Conservation (phyloP, 352 stramenopile genomes). For the Plasmopara halstedii region DNA sequence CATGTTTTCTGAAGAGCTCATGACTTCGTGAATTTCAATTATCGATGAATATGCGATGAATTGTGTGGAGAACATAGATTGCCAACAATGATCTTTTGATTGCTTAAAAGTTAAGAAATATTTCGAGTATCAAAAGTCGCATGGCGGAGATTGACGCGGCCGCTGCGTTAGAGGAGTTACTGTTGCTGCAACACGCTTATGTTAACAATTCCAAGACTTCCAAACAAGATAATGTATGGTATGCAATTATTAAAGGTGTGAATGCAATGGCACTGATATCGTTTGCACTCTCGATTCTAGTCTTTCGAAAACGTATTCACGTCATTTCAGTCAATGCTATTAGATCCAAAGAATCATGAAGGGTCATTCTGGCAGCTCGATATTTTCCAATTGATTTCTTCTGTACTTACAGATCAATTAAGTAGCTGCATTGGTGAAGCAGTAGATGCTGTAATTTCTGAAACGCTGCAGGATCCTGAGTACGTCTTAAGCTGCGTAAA, state of each 20-base stretch:
- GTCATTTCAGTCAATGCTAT: conserved; percentile 25
- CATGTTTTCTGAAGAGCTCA: conserved; percentile 17
- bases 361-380: conserved; percentile 50
- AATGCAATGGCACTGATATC: background rate
- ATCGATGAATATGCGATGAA: too few species aligned
- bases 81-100: too few species aligned
- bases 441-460: background rate
- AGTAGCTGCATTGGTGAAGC: conserved; percentile 2
- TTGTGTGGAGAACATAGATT: too few species aligned
- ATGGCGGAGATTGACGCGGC: conserved; percentile 4
- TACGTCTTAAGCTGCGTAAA: conserved; percentile 3
- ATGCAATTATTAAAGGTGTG: background rate
- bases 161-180: conserved; percentile 33
- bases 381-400: conserved; percentile 32
- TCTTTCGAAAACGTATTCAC: conserved; percentile 26
- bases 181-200: conserved; percentile 32
- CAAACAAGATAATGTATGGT: conserved; percentile 30
- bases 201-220: conserved; percentile 28
- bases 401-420: conserved; percentile 12
- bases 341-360: conserved; percentile 26
- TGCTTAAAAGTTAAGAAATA: too few species aligned
- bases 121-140: too few species aligned
- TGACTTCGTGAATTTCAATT: too few species aligned
- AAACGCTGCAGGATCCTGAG: conserved; percentile 1
- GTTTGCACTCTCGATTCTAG: background rate